phyloP scores from a whole-genome alignment of 345 rosid genomes.

The Ricinus communis region DNA sequence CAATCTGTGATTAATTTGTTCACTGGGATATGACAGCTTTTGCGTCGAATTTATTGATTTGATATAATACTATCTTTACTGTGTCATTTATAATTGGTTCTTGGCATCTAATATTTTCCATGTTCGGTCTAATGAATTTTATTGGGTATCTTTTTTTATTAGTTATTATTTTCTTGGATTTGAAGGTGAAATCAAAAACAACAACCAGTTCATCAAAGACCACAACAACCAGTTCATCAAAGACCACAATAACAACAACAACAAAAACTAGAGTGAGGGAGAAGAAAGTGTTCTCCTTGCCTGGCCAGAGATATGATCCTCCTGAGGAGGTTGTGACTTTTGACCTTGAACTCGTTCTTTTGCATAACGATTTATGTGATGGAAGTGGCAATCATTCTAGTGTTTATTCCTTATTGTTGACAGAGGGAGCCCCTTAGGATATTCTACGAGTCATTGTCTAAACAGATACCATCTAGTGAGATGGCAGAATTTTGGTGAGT shows the following conservation, averaged over 20 bases:
- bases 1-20: slow-evolving; percentile 8
- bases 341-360: slow-evolving; percentile 9
- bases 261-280: slow-evolving; percentile 61
- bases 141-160: too few species aligned
- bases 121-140: too few species aligned
- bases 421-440: slow-evolving; percentile 97
- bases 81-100: slow-evolving; percentile 17
- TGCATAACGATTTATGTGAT: not conserved
- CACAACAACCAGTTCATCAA: slow-evolving; percentile 53
- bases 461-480: slow-evolving; percentile 83
- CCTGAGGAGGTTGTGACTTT: slow-evolving; percentile 72
- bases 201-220: slow-evolving; percentile 50
- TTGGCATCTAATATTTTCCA: not conserved
- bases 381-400: not conserved
- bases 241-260: slow-evolving; percentile 40
- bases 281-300: slow-evolving; percentile 83
- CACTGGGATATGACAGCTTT: not conserved
- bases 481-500: slow-evolving; percentile 96
- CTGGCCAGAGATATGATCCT: slow-evolving; percentile 83
- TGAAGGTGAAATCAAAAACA: slow-evolving; percentile 61
- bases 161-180: slow-evolving; percentile 22
- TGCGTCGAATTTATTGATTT: not conserved
- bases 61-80: not conserved
- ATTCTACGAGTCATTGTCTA: slow-evolving; percentile 80
- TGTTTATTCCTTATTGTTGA: slow-evolving; percentile 15